Evolutionary conservation across 139 green algal genomes (phyloP).

Genomic region (Micractinium conductrix): DNA sequence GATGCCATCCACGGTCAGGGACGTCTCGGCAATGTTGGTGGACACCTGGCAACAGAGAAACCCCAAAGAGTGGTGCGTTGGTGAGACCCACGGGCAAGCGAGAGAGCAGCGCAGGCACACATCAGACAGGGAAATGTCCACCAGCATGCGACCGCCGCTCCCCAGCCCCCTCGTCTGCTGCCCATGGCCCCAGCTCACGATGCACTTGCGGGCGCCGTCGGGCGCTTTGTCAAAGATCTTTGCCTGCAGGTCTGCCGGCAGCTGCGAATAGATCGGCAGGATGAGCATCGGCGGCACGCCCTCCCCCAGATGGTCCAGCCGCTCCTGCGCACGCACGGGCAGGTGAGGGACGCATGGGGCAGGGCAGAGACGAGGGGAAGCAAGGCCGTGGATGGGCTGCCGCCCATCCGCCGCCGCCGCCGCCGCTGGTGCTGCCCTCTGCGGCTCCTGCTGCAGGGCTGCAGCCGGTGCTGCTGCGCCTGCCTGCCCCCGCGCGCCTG

Average conservation of each 20-base stretch:
- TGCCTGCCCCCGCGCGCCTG: constrained; percentile 51
- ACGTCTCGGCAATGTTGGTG: constrained; percentile 99
- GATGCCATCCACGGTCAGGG: constrained; percentile 95
- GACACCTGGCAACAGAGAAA: constrained; percentile 56
- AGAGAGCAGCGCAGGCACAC: too few species aligned
- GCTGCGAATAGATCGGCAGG: constrained; percentile 96
- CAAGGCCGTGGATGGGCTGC: too few species aligned
- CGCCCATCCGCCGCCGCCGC: too few species aligned
- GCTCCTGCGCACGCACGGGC: constrained; percentile 55
- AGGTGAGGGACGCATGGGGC: not conserved
- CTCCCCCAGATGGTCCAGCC: constrained; percentile 78
- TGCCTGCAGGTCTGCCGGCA: constrained; percentile 89
- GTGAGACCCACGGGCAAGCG: too few species aligned
- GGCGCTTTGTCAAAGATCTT: constrained; percentile 97
- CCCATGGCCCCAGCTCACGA: constrained; percentile 62
- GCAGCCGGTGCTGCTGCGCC: too few species aligned
- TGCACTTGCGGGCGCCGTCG: constrained; percentile 88
- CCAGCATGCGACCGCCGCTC: too few species aligned
- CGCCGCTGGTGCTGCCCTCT: too few species aligned
- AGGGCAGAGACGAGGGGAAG: not conserved
- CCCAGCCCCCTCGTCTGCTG: too few species aligned
- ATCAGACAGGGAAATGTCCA: too few species aligned
- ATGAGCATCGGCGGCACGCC: constrained; percentile 85
- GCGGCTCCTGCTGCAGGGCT: too few species aligned
- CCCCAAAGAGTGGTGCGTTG: too few species aligned